These are phyloP conservation scores for Macrolepiota fuliginosa DNA, from an alignment of 768 basidiomycete genomes.

Conservation along the genomic window DNA sequence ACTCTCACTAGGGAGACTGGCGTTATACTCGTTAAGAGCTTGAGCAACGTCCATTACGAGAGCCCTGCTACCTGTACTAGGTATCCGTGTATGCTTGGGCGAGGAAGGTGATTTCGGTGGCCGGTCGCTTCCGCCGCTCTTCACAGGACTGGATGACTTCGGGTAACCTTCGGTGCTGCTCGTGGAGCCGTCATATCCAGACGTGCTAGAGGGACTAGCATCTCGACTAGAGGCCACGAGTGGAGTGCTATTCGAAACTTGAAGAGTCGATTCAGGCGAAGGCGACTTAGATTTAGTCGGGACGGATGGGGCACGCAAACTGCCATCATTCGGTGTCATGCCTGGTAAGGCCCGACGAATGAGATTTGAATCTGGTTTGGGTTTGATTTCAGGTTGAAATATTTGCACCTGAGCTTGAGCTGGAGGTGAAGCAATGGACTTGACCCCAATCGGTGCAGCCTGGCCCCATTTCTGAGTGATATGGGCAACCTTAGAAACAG, in stretches of 20 bases:
- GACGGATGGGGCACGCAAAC: not conserved
- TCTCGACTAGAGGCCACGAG: not conserved
- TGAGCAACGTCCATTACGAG: conserved; percentile 81
- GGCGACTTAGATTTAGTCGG: not conserved
- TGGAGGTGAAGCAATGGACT: conserved; percentile 12
- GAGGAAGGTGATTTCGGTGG: conserved; percentile 27
- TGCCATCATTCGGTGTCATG: conserved; percentile 19
- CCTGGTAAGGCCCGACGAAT: conserved; percentile 41
- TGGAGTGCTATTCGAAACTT: not conserved
- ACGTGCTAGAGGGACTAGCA: conserved; percentile 1
- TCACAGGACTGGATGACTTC: conserved; percentile 8
- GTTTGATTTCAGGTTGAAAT: not conserved
- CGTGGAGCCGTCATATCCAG: not conserved
- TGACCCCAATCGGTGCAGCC: conserved; percentile 29
- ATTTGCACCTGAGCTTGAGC: not conserved
- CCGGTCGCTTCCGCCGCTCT: conserved; percentile 19
- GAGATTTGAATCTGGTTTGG: conserved; percentile 3
- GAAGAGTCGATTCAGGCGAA: conserved; percentile 9
- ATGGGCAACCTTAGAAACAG: conserved; percentile 15
- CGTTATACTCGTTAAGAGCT: conserved; percentile 39
- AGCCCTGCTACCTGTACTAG: conserved; percentile 66
- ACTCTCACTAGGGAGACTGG: not conserved
- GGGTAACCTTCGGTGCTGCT: conserved; percentile 1
- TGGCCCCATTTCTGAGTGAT: conserved; percentile 31
- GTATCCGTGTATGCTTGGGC: conserved; percentile 51